Evolutionary conservation across 1,284 basidiomycete species (phyloP), one percentile per base, ranked within the genome.

Genomic region (Mycosarcoma mackinlayi): DNA sequence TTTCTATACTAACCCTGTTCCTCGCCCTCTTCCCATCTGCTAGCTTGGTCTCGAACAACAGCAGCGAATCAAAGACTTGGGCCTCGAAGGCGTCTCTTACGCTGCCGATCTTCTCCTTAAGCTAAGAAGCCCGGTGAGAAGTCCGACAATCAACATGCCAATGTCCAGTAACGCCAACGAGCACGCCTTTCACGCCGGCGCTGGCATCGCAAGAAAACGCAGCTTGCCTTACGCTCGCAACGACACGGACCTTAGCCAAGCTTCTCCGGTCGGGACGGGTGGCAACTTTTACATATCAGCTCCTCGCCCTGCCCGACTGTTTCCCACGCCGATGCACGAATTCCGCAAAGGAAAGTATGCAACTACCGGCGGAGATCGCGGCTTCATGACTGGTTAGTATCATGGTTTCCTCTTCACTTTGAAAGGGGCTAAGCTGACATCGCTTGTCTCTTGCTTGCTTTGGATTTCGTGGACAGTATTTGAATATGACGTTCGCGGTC

Each of bases 401-500:
- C 7, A 34, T 4, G 30, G 33, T 23, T 16, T 19, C 10, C 4
- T 35, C 33, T 11, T 35, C 16, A 6, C 11, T 13, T 3, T n/a
- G 6, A 16, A n/a, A 35, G n/a, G n/a, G n/a, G n/a, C n/a, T n/a
- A n/a, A n/a, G n/a, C 33, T 35, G 2, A 28, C 2, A n/a, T 6
- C 13, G 8, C 23, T 40, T 33, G 24, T 13, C 18, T 30, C 16
- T 33, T 5, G 8, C 33, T 8, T 16, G 8, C 38, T 18, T 16
- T 40, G 24, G 18, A 14, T 33, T 25, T 37, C 24, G 2, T 31
- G n/a, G 13, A 23, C 48, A 72, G 73, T 75, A 4, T 75, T 53
- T 33, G 73, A 75, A 31, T 75, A 75, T 44, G 56, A 70, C 4
- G 58, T 70, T 2, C 46, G 66, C 5, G 69, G 71, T 8, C 51